Conservation (phyloP, 129 eudicot species). For the Silybum marianum region DNA sequence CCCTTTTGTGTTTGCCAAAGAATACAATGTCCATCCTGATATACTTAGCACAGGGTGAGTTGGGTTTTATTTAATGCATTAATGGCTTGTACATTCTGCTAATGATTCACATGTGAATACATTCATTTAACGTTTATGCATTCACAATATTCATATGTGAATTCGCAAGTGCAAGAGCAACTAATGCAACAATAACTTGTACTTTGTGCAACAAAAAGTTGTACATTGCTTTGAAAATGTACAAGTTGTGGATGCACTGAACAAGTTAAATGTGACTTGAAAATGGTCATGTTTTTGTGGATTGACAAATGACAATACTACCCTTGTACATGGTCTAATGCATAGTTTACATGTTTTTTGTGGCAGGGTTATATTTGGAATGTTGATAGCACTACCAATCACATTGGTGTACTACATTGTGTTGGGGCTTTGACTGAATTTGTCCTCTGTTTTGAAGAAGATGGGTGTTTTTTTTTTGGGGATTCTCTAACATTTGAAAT, state of each 20-base stretch:
- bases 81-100: background rate
- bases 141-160: background rate
- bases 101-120: background rate
- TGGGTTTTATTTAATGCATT: background rate
- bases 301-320: background rate
- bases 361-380: conserved; percentile 91
- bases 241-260: conserved; percentile 7
- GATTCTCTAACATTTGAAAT: conserved; percentile 42
- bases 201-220: background rate
- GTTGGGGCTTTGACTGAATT: conserved; percentile 62
- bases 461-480: background rate
- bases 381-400: conserved; percentile 84
- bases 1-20: conserved; percentile 95
- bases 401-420: conserved; percentile 84
- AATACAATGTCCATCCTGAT: conserved; percentile 82
- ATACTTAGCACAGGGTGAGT: conserved; percentile 92
- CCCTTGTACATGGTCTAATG: conserved; percentile 21
- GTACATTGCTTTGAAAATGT: background rate
- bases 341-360: conserved; percentile 23
- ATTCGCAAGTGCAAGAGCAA: background rate
- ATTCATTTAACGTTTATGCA: background rate
- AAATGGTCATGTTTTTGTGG: background rate
- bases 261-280: background rate
- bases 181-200: background rate
- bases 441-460: conserved; percentile 29